Conservation (phyloP, 768 basidiomycete genomes). For the Hortiboletus campestris region DNA sequence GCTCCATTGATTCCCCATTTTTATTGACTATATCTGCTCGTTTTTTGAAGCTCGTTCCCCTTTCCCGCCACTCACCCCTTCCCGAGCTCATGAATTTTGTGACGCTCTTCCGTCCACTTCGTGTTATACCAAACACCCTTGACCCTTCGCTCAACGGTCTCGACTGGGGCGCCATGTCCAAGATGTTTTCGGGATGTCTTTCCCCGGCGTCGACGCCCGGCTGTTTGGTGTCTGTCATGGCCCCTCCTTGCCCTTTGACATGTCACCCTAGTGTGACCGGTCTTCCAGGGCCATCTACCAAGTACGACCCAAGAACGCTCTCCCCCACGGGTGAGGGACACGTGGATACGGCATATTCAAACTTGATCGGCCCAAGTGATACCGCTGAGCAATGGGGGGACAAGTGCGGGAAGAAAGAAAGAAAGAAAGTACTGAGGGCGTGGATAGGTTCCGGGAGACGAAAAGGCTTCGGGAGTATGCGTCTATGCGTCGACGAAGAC, state of each 20-base stretch:
- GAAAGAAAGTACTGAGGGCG: conserved; percentile 42
- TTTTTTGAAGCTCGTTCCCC: conserved; percentile 63
- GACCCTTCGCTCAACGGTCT: conserved; percentile 48
- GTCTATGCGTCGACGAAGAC: conserved; percentile 19
- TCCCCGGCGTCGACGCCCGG: conserved; percentile 7
- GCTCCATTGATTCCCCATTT: neutral
- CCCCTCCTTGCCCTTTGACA: conserved; percentile 23
- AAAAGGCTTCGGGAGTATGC: conserved; percentile 36
- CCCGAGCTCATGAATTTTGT: conserved; percentile 85
- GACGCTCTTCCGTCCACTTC: conserved; percentile 71
- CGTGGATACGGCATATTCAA: conserved; percentile 56
- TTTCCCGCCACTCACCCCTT: conserved; percentile 84
- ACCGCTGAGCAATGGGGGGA: conserved; percentile 58
- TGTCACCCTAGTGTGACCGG: conserved; percentile 2
- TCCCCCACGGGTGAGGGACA: conserved; percentile 20
- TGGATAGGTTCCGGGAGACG: conserved; percentile 40
- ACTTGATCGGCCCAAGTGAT: conserved; percentile 58
- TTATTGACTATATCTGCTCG: neutral
- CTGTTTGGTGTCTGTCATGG: conserved; percentile 16
- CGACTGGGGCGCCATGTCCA: conserved; percentile 73
- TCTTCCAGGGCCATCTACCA: conserved; percentile 25
- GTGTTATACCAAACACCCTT: conserved; percentile 79
- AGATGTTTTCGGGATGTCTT: conserved; percentile 65
- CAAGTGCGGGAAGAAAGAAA: conserved; percentile 41
- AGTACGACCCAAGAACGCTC: neutral